Conservation (phyloP, 441 rosid genomes). For the Manihot esculenta region DNA sequence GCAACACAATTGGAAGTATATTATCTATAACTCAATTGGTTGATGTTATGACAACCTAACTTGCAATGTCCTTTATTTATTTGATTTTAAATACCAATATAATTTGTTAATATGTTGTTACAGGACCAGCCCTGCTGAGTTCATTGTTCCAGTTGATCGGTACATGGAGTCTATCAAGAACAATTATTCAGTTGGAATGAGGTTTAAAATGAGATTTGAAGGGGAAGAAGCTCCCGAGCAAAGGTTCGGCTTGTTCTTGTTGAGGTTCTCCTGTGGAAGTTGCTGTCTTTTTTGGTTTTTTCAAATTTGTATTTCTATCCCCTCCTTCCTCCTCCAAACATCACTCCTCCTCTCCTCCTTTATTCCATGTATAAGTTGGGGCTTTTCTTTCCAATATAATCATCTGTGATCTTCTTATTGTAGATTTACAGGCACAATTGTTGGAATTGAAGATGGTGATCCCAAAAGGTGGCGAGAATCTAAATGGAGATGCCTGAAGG, state of each 20-base stretch:
- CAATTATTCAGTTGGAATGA: conserved; percentile 87
- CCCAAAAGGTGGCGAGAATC: conserved; percentile 72
- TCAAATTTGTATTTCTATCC: not conserved
- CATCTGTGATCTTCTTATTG: not conserved
- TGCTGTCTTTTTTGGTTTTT: not conserved
- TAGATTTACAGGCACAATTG: conserved; percentile 94
- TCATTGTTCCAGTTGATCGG: conserved; percentile 88
- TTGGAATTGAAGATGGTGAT: conserved; percentile 86
- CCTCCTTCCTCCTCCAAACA: too few relatives aligned
- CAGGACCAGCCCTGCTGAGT: conserved; percentile 99
- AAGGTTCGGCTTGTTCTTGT: conserved; percentile 46
- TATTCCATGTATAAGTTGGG: too few relatives aligned
- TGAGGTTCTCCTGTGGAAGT: not conserved
- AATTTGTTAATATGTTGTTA: conserved; percentile 19
- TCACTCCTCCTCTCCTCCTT: too few relatives aligned
- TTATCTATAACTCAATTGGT: not conserved
- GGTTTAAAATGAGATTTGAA: conserved; percentile 98
- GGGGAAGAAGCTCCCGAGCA: conserved; percentile 99
- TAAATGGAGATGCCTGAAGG: conserved; percentile 97
- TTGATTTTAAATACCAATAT: not conserved
- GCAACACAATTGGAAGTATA: not conserved
- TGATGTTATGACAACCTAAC: not conserved
- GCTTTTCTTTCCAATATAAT: not conserved
- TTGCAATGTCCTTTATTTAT: not conserved
- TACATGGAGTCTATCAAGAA: conserved; percentile 76